Percentiles rank a stretch among this genome's conserved stretches.
These are phyloP conservation scores for Plectosphaerella cucumerina DNA, from an alignment of 2,329 filamentous ascomycete genomes.

Conservation along the genomic window DNA sequence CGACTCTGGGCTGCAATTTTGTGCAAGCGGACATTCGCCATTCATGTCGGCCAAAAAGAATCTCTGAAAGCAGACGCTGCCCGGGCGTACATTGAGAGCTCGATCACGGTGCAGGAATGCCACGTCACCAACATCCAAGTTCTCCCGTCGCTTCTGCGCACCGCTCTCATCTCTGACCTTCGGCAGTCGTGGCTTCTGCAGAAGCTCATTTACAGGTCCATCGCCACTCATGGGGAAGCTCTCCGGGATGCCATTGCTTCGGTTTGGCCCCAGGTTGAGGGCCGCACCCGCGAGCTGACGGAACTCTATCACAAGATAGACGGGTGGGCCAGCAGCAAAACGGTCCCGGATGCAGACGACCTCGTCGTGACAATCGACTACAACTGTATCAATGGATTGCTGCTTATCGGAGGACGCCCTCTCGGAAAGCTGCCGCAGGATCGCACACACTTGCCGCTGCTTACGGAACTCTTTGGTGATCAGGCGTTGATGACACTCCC, in stretches of 20 bases:
- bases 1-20: slow-evolving; percentile 52
- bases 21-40: slow-evolving; percentile 37
- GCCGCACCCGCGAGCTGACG: slow-evolving; percentile 4
- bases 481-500: slow-evolving; percentile 47
- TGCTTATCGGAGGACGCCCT: slow-evolving; percentile 29
- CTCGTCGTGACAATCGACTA: slow-evolving; percentile 25
- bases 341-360: slow-evolving; percentile 6
- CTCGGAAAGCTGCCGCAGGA: slow-evolving; percentile 45
- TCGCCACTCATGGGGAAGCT: slow-evolving; percentile 18
- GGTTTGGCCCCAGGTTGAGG: slow-evolving; percentile 36
- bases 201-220: slow-evolving; percentile 24
- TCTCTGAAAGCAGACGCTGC: slow-evolving; percentile 9
- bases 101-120: slow-evolving; percentile 39
- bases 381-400: slow-evolving; percentile 26
- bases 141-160: slow-evolving; percentile 27
- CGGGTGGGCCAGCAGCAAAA: slow-evolving; percentile 13
- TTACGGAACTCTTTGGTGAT: slow-evolving; percentile 50
- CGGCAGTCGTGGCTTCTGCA: slow-evolving; percentile 36
- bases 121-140: slow-evolving; percentile 27
- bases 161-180: slow-evolving; percentile 40
- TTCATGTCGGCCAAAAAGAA: slow-evolving; percentile 3
- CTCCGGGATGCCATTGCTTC: slow-evolving; percentile 29
- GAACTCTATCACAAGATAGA: slow-evolving; percentile 24
- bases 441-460: slow-evolving; percentile 35
- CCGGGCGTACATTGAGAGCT: slow-evolving; percentile 18